These are phyloP conservation scores for Colletotrichum tofieldiae DNA, from an alignment of 2,329 filamentous ascomycete genomes.

Conservation along the genomic window DNA sequence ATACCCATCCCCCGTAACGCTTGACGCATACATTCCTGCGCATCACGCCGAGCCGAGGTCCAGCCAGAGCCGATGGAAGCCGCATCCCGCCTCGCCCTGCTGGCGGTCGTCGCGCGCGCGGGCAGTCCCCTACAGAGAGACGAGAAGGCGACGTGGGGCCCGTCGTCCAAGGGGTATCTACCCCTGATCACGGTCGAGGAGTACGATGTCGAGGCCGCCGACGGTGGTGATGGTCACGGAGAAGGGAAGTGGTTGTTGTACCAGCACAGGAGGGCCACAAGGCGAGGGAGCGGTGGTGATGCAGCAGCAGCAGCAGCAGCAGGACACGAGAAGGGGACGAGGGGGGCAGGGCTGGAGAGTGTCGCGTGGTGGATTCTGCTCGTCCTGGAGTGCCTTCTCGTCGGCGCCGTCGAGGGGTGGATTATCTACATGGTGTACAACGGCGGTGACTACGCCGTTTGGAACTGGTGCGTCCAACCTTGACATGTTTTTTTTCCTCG, in stretches of 20 bases:
- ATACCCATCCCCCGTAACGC: background rate
- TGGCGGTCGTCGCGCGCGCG: slow-evolving; percentile 20
- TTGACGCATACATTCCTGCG: background rate
- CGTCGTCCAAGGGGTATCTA: background rate
- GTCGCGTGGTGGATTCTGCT: slow-evolving; percentile 49
- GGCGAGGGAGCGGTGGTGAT: background rate
- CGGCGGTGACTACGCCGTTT: slow-evolving; percentile 46
- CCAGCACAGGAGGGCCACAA: background rate
- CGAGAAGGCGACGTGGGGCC: slow-evolving; percentile 29
- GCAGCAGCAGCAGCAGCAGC: background rate
- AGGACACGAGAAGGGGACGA: slow-evolving; percentile 34
- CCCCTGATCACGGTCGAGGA: slow-evolving; percentile 28
- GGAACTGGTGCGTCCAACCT: slow-evolving; percentile 45
- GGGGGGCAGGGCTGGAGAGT: slow-evolving; percentile 25
- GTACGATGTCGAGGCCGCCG: slow-evolving; percentile 23
- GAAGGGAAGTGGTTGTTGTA: slow-evolving; percentile 4
- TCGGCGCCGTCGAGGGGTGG: slow-evolving; percentile 48
- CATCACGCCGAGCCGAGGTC: background rate
- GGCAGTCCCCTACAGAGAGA: slow-evolving; percentile 2
- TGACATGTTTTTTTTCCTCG: background rate
- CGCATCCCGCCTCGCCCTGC: slow-evolving; percentile 18
- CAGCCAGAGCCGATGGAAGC: slow-evolving; percentile 19
- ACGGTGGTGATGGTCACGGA: background rate
- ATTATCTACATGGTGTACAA: slow-evolving; percentile 48
- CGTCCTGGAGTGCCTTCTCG: slow-evolving; percentile 47